These are phyloP conservation scores for Euphrasia arctica DNA, from an alignment of 305 asterid species.

Conservation along the genomic window DNA sequence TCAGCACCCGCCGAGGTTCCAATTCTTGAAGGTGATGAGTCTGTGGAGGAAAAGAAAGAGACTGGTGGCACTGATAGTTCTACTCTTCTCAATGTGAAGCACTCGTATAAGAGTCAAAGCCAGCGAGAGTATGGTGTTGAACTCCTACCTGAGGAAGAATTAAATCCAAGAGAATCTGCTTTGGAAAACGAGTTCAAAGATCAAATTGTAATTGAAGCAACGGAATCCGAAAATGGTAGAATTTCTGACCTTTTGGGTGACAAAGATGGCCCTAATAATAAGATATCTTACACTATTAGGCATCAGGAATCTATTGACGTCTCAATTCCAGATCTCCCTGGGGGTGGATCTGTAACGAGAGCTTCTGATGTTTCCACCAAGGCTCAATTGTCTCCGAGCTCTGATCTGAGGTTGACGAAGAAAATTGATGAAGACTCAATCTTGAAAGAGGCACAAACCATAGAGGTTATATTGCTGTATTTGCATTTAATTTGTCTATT, in stretches of 20 bases:
- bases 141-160: conserved; percentile 37
- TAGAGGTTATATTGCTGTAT: conserved; percentile 62
- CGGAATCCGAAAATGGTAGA: conserved; percentile 44
- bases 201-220: conserved; percentile 30
- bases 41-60: conserved; percentile 40
- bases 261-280: conserved; percentile 29
- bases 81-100: conserved; percentile 33
- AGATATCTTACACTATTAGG: conserved; percentile 25
- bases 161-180: conserved; percentile 35
- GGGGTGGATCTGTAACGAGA: conserved; percentile 23
- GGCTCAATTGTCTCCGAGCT: conserved; percentile 35
- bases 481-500: conserved; percentile 24
- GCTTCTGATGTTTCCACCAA: conserved; percentile 34
- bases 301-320: conserved; percentile 35
- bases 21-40: conserved; percentile 35
- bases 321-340: conserved; percentile 34
- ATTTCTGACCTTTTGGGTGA: conserved; percentile 31
- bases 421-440: conserved; percentile 76
- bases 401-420: conserved; percentile 35
- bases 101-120: conserved; percentile 33
- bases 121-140: conserved; percentile 39
- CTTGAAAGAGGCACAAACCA: conserved; percentile 82
- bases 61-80: conserved; percentile 34
- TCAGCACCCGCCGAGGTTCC: conserved; percentile 32
- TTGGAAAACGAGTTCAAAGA: conserved; percentile 36